Evolutionary conservation across 2,329 filamentous ascomycete genomes (phyloP).

Genomic region (Mycosphaerella arachidis): DNA sequence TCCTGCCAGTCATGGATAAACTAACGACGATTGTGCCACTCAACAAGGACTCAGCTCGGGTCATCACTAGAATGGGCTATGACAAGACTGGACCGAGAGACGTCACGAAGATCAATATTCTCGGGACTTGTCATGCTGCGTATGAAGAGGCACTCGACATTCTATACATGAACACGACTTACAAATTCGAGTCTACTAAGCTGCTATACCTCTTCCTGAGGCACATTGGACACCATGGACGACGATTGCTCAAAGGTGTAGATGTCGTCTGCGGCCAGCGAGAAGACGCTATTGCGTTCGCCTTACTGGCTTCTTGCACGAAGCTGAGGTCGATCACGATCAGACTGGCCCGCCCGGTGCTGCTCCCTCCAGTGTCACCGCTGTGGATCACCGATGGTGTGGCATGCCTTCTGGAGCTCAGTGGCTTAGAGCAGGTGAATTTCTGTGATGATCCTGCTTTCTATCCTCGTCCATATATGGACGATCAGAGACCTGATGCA

Average conservation of each 20-base stretch:
- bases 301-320: conserved; percentile 26
- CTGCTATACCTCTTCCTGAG: conserved; percentile 43
- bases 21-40: conserved; percentile 24
- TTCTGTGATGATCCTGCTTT: conserved; percentile 17
- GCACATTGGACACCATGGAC: conserved; percentile 26
- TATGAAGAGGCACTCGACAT: conserved; percentile 42
- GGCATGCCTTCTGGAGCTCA: conserved; percentile 24
- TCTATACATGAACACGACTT: conserved; percentile 45
- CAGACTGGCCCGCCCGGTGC: conserved; percentile 19
- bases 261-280: conserved; percentile 26
- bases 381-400: conserved; percentile 28
- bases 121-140: conserved; percentile 40
- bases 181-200: conserved; percentile 43
- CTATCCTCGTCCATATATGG: conserved; percentile 11
- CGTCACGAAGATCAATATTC: conserved; percentile 40
- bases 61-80: conserved; percentile 24
- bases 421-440: conserved; percentile 24
- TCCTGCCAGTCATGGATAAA: conserved; percentile 31
- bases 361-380: conserved; percentile 18
- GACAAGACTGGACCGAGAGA: conserved; percentile 29
- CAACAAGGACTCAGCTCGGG: conserved; percentile 25
- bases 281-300: conserved; percentile 31
- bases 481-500: conserved; percentile 21
- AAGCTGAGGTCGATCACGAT: conserved; percentile 25
- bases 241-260: conserved; percentile 20